phyloP scores from a whole-genome alignment of 2,329 filamentous ascomycete species.

The Coniochaeta sp. region DNA sequence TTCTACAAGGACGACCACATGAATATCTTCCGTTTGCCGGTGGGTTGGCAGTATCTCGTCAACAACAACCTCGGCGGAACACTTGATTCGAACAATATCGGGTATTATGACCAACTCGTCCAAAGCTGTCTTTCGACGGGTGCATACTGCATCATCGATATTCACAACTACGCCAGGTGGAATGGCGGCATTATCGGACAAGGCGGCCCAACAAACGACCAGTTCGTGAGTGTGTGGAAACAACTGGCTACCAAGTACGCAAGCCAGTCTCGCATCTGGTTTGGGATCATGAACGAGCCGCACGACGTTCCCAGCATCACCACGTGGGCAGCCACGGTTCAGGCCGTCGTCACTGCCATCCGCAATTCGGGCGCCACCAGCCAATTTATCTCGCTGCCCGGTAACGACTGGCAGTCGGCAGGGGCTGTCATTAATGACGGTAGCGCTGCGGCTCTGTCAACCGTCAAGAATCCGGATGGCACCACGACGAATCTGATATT shows the following conservation, averaged over 20 bases:
- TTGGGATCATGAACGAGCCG: conserved; percentile 50
- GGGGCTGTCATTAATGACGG: conserved; percentile 25
- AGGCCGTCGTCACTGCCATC: conserved; percentile 17
- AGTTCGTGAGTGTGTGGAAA: conserved; percentile 55
- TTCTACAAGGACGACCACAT: conserved; percentile 3
- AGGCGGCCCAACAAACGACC: conserved; percentile 51
- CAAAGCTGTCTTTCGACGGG: conserved; percentile 48
- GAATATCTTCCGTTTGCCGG: conserved; percentile 18
- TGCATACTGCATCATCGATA: conserved; percentile 47
- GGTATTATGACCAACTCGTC: conserved; percentile 45
- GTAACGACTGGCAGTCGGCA: conserved; percentile 35
- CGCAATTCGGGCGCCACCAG: conserved; percentile 20
- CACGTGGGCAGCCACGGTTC: conserved; percentile 40
- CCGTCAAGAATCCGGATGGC: conserved; percentile 34
- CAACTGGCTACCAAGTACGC: conserved; percentile 46
- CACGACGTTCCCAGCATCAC: conserved; percentile 32
- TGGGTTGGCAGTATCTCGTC: conserved; percentile 52
- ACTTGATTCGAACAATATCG: conserved; percentile 39
- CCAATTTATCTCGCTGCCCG: conserved; percentile 40
- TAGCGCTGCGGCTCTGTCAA: conserved; percentile 27
- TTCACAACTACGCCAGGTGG: conserved; percentile 54
- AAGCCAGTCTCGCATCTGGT: conserved; percentile 33
- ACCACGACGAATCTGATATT: conserved; percentile 32
- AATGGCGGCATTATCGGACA: conserved; percentile 57
- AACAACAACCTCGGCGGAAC: conserved; percentile 40